Evolutionary conservation across 331 rosid species (phyloP), one percentile per base, ranked within the genome.

Genomic region (Quercus lobata): DNA sequence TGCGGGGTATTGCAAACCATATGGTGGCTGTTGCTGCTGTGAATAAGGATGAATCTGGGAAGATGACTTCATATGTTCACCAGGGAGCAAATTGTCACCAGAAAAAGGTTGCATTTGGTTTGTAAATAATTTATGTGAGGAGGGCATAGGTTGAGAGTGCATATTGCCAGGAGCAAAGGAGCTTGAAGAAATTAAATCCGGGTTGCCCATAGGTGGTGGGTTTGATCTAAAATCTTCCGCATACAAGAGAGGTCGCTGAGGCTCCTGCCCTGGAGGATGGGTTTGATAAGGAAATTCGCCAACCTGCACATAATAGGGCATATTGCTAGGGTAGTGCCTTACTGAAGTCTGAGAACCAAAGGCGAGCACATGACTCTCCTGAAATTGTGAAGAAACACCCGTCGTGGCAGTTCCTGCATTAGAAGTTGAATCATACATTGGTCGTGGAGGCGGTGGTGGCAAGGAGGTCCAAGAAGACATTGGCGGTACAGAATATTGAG

Each of bases 401-500:
- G 77, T 71, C 21, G 83, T 79, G 34, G 85, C 75, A 83, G 80
- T 80, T 79, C 81, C 89, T 24, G 86, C 69, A 84, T 72, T 76
- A 55, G 77, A 81, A 69, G 78, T 78, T 71, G 92, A 78, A 84
- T 82, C 80, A 85, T 78, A 82, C 21, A 69, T 55, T 57, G 76
- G 87, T 66, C 79, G 81, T 30, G 87, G 87, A 30, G 86, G 85
- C 0, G 81, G 94, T 0, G 88, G 91, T 0, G 87, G 91, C 79
- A 91, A 86, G 72, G 92, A 76, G 54, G 87, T 78, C 92, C 92
- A 84, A 55, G 86, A 77, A 80, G 83, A 86, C 80, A 72, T 82
- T 30, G 88, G 87, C 46, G 87, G 87, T 37, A 66, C 73, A 70
- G 82, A 60, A 58, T 87, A 83, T 53, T 87, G 94, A 78, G 90